Evolutionary conservation across 345 rosid species (phyloP).

Genomic region (Ceriops decandra): DNA sequence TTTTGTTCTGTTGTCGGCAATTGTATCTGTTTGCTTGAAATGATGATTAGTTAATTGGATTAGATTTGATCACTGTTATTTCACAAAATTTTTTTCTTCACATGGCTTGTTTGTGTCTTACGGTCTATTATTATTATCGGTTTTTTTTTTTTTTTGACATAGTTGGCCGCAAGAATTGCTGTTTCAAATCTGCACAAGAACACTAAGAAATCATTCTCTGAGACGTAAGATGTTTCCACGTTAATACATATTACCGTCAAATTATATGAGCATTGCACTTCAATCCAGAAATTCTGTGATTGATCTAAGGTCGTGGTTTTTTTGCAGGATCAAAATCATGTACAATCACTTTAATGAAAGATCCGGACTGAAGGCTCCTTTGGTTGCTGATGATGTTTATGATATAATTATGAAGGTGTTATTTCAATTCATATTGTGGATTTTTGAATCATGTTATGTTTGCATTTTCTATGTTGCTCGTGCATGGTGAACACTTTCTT

Average conservation of each 20-base stretch:
- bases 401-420: conserved; percentile 83
- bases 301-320: not conserved
- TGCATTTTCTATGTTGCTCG: no score
- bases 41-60: not conserved
- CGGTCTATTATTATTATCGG: not conserved
- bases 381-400: conserved; percentile 86
- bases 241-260: not conserved
- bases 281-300: not conserved
- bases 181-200: conserved; percentile 98
- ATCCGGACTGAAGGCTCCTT: conserved; percentile 72
- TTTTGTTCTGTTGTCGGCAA: not conserved
- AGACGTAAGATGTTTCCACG: conserved; percentile 61
- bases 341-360: conserved; percentile 65
- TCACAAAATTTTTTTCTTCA: no score
- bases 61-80: not conserved
- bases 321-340: conserved; percentile 78
- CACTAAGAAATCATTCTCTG: conserved; percentile 87
- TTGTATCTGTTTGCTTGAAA: not conserved
- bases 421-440: not conserved
- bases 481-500: no score
- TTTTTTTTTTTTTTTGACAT: conserved; percentile 14
- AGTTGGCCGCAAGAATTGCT: conserved; percentile 98
- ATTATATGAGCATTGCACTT: no score
- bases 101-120: not conserved
- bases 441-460: no score